phyloP scores from a whole-genome alignment of 305 asterid species.

The Stenogyne calaminthoides region DNA sequence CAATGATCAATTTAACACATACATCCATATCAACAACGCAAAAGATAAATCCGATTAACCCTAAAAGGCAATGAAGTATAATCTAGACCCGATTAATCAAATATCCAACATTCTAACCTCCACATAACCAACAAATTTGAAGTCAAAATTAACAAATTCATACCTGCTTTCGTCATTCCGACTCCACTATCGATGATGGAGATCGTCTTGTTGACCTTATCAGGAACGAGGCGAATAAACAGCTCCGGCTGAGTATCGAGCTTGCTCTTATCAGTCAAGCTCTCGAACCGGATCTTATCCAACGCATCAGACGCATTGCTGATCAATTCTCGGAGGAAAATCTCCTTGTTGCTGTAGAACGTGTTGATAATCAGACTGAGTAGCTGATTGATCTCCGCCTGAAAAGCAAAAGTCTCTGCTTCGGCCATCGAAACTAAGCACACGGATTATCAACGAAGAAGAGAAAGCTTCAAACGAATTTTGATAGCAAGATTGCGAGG shows the following conservation, averaged over 20 bases:
- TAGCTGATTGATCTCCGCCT: conserved; percentile 77
- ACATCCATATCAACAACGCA: not conserved
- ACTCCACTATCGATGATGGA: conserved; percentile 67
- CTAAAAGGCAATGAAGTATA: not conserved
- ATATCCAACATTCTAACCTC: too few relatives aligned
- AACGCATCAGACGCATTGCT: conserved; percentile 70
- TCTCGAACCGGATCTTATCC: conserved; percentile 63
- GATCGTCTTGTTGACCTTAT: conserved; percentile 66
- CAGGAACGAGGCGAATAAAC: conserved; percentile 67
- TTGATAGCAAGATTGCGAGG: not conserved
- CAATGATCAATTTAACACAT: not conserved
- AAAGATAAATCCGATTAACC: not conserved
- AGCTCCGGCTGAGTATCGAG: conserved; percentile 76
- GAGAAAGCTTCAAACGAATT: not conserved
- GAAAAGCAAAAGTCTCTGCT: conserved; percentile 68
- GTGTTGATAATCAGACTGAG: conserved; percentile 66
- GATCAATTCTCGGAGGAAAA: conserved; percentile 61
- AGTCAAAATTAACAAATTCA: not conserved
- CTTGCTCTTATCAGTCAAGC: conserved; percentile 71
- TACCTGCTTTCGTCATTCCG: conserved; percentile 83
- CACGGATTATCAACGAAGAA: not conserved
- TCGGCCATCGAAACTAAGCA: conserved; percentile 38
- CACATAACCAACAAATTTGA: not conserved
- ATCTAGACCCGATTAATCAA: not conserved
- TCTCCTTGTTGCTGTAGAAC: conserved; percentile 71